Percentiles rank a stretch among this genome's conserved stretches.
Evolutionary conservation across 257 asterid genomes (phyloP).

Genomic region (Linaria vulgaris): DNA sequence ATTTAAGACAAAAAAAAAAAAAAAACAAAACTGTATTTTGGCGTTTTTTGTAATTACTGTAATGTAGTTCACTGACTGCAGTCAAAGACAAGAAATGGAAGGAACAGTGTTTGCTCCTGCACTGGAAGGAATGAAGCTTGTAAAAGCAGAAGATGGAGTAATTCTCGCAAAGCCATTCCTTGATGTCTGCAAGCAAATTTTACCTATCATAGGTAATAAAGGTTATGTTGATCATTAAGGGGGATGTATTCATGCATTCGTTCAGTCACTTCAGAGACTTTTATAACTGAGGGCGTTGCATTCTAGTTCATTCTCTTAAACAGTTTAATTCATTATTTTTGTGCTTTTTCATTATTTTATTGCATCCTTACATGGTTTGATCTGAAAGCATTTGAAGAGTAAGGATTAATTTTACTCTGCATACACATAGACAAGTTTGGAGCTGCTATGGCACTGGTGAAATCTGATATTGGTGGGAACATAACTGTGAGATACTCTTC

Average conservation of each 20-base stretch:
- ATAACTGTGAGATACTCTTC: conserved; percentile 53
- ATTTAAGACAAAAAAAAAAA: neutral
- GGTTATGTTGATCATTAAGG: conserved; percentile 13
- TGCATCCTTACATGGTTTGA: neutral
- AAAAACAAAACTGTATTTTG: too few relatives aligned
- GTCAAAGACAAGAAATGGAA: conserved; percentile 56
- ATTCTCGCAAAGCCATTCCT: conserved; percentile 85
- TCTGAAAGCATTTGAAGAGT: conserved; percentile 7
- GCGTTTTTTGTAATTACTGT: neutral
- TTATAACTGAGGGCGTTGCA: conserved; percentile 6
- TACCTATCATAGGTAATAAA: conserved; percentile 79
- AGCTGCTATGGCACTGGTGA: conserved; percentile 89
- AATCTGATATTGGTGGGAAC: conserved; percentile 93
- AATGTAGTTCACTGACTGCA: conserved; percentile 25
- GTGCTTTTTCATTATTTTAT: neutral
- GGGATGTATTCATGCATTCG: conserved; percentile 6
- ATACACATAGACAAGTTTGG: conserved; percentile 78
- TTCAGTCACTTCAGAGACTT: conserved; percentile 2
- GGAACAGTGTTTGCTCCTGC: conserved; percentile 87
- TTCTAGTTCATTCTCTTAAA: neutral
- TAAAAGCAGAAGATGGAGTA: conserved; percentile 77
- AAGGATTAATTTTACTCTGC: conserved; percentile 14
- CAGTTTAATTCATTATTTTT: neutral
- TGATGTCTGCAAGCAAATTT: conserved; percentile 84
- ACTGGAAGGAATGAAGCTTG: conserved; percentile 86